These are phyloP conservation scores for Inosperma sp. DNA, from an alignment of 768 basidiomycete genomes.

Conservation along the genomic window DNA sequence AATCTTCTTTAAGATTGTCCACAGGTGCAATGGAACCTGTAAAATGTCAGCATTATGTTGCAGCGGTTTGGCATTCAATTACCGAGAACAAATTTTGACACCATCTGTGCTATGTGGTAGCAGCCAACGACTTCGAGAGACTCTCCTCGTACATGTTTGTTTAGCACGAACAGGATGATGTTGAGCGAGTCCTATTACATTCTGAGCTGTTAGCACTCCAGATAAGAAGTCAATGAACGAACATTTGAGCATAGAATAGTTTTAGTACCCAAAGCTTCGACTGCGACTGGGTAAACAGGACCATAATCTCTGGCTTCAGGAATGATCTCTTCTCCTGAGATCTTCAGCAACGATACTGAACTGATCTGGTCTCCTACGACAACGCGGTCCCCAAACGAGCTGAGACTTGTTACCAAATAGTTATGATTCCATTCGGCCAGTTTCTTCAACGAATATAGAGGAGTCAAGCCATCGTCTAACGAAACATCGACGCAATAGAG, in stretches of 20 bases:
- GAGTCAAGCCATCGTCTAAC: conserved; percentile 26
- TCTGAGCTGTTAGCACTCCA: neutral
- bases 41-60: conserved; percentile 1
- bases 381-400: conserved; percentile 48
- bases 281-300: conserved; percentile 66
- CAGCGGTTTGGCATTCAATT: conserved; percentile 11
- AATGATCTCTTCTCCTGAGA: conserved; percentile 40
- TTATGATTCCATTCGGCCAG: conserved; percentile 74
- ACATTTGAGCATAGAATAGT: conserved; percentile 75
- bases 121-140: conserved; percentile 60
- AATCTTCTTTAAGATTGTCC: conserved; percentile 38
- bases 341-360: conserved; percentile 67
- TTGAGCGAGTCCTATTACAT: conserved; percentile 58
- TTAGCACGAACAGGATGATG: conserved; percentile 57
- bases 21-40: conserved; percentile 52
- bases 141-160: conserved; percentile 37
- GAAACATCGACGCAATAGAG: conserved; percentile 39
- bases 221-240: conserved; percentile 16
- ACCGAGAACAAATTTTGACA: conserved; percentile 74
- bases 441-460: conserved; percentile 36
- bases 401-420: conserved; percentile 69
- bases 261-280: conserved; percentile 52
- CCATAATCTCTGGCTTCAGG: conserved; percentile 70
- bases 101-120: conserved; percentile 71
- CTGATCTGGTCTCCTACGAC: conserved; percentile 77